Conservation (phyloP, 345 rosid species). For the Ailanthus altissimus region DNA sequence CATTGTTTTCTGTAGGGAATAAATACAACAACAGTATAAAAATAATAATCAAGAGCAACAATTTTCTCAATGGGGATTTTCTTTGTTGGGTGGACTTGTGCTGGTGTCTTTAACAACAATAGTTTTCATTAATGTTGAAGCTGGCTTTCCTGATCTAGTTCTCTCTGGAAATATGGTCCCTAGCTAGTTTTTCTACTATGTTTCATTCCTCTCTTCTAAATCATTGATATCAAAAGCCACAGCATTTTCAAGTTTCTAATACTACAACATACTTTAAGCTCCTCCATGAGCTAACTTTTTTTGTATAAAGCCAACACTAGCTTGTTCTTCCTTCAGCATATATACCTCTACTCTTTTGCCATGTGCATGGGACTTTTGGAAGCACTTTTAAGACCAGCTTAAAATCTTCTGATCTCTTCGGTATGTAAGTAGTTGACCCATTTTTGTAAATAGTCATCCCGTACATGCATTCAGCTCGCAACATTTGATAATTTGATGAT, state of each 20-base stretch:
- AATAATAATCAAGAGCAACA: conserved; percentile 9
- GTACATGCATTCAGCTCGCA: not conserved
- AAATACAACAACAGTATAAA: conserved; percentile 20
- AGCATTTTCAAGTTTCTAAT: not conserved
- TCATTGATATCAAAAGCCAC: conserved; percentile 9
- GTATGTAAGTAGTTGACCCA: not conserved
- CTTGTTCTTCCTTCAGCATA: not conserved
- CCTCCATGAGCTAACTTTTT: not conserved
- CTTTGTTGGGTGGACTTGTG: conserved; percentile 21
- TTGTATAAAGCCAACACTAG: not conserved
- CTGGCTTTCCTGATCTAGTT: conserved; percentile 22
- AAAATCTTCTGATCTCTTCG: not conserved
- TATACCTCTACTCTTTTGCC: not conserved
- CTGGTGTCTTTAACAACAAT: conserved; percentile 6
- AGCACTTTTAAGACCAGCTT: not conserved
- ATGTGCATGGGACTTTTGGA: not conserved
- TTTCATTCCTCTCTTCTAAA: conserved; percentile 27
- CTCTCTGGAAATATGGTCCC: conserved; percentile 28
- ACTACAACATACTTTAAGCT: not conserved
- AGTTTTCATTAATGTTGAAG: conserved; percentile 21
- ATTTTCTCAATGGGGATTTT: conserved; percentile 27
- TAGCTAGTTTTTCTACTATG: conserved; percentile 21
- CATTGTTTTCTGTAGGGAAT: conserved; percentile 38
- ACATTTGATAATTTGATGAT: conserved; percentile 19
- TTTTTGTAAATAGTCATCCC: not conserved